A percentile compares a stretch with the other conserved stretches of the same genome.
Evolutionary conservation across 164 flowering plant genomes (phyloP).

Genomic region (Chimonanthus salicifolius): DNA sequence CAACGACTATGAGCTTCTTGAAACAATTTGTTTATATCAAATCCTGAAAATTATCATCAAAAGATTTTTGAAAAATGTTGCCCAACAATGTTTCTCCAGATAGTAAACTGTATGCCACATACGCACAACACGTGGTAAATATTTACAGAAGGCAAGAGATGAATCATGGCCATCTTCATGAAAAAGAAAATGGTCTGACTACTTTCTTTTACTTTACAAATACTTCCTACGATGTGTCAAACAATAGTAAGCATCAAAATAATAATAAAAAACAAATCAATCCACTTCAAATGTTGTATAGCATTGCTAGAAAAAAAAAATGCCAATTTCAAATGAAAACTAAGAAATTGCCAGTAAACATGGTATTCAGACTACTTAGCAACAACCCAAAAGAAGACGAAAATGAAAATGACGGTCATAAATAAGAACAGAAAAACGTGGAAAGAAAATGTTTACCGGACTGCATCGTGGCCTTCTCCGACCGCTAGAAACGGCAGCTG

Average conservation of each 20-base stretch:
- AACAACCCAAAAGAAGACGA: background rate
- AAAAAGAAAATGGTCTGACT: background rate
- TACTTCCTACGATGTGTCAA: background rate
- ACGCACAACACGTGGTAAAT: background rate
- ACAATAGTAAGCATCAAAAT: background rate
- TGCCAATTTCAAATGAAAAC: too few relatives aligned
- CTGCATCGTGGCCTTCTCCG: conserved; percentile 1
- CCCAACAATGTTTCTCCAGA: background rate
- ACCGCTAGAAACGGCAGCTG: background rate
- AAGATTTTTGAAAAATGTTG: background rate
- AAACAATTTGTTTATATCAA: conserved; percentile 39
- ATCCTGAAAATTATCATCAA: conserved; percentile 31
- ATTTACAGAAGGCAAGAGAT: background rate
- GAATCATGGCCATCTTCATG: background rate
- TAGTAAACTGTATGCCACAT: background rate
- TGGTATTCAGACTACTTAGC: too few relatives aligned
- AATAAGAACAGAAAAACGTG: background rate
- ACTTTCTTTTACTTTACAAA: background rate
- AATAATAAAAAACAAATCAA: too few relatives aligned
- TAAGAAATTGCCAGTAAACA: too few relatives aligned
- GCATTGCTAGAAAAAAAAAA: too few relatives aligned
- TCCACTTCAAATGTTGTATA: too few relatives aligned
- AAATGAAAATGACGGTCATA: background rate
- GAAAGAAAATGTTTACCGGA: background rate
- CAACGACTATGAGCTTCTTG: conserved; percentile 66